Evolutionary conservation across 202 grass and related monocot genomes (phyloP), one percentile per base, ranked within the genome.

Genomic region (Thinopyrum obtusiflorum): DNA sequence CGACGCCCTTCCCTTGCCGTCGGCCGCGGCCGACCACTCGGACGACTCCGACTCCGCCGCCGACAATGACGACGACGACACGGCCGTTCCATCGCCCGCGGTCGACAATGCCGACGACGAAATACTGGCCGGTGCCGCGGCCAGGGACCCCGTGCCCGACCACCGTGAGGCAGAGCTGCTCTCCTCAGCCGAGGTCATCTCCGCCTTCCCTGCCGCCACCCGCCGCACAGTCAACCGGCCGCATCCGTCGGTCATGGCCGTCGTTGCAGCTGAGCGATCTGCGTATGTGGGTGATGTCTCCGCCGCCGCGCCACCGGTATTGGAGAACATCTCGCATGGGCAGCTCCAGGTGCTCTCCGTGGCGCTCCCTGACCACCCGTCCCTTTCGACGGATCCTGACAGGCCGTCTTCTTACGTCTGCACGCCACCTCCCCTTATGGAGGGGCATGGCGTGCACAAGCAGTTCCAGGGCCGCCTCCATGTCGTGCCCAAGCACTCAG

Each of bases 281-380:
- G 36, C 65, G 2, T 78, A 21, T 5, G 51, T 37, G 11, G 87
- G 87, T 23, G 61, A 76, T 20, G 29, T 4, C 36, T 79, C 80
- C 0, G 62, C 84, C n/a, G 10, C 20, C 2, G 23, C 40, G 15
- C 18, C 68, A 1, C 62, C 37, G 1, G 81, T 73, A 6, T 49
- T 98, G 13, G 95, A 98, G 86, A 98, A 95, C 87, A 89, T 98
- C 65, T 95, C 93, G 13, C 86, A 92, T 51, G 95, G 93, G 31
- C 91, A 98, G 85, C 90, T 93, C 49, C 95, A 95, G 85, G 90
- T 92, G 14, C 70, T 93, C 57, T 98, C 93, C 0, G 88, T 46
- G 31, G 63, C 94, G 76, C 88, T 90, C 14, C 81, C 93, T 11
- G 96, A 98, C 83, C 87, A 94, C 86, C 61, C 81, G 2, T 87